Evolutionary conservation across 164 flowering plant genomes (phyloP), one percentile per base, ranked within the genome.

Genomic region (Umbilicus rupestris): DNA sequence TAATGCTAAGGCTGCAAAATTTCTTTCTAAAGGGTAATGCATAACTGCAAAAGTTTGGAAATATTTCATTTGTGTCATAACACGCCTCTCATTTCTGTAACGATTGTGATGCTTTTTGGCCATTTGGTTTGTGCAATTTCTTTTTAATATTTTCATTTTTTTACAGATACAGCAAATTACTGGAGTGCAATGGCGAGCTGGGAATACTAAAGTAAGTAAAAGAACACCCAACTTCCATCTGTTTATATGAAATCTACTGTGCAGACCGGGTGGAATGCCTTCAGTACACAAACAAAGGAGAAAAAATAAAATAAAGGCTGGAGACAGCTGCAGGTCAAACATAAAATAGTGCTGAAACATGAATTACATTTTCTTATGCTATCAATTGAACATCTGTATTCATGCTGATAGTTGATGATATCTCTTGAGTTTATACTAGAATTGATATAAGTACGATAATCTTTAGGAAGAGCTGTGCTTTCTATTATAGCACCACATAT

Each of bases 1-100:
- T 37, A 85, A 88, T 77, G 85, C 89, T 41, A 94, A 94, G 81
- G 96, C 99, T 69, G 92, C 96, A 67, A 79, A 73, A 62, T 94
- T 91, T 72, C 86, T 94, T 69, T 94, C 97, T 31, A 80, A 71
- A 77, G 99, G 99, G 99, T 91, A 84, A 46, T 4, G 26, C 45
- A 3, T 35, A 12, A 55, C 60, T 55, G 33, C 29, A 52, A 55
- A 28, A 2, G 29, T 55, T 11, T 30, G 22, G 14, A 50, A 47
- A 47, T 24, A 16, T 47, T 47, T 47, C 19, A 16, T 47, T 47
- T n/a, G 22, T 19, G 19, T 47, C 22, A 47, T 26, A 39, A 16
- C 46, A 55, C 9, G 31, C n/a, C 47, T 66, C 31, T 50, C 52
- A 47, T 49, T 52, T 12, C 16, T 39, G 46, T 1, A 39, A 11